A percentile compares a stretch with the other conserved stretches of the same genome.
Conservation (phyloP, 345 rosid genomes). For the Pistacia atlantica region DNA sequence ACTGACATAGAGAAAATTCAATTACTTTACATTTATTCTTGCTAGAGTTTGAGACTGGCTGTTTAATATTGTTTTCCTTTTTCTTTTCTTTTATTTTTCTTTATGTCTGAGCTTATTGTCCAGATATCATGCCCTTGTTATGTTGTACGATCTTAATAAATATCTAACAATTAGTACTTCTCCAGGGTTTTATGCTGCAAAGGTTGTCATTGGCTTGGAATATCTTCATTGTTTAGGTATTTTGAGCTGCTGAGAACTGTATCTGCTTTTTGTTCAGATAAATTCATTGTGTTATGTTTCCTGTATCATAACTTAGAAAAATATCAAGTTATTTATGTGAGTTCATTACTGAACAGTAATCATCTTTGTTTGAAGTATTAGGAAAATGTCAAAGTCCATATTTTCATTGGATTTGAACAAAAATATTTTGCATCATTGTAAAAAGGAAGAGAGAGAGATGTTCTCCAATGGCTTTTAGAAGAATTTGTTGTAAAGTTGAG, state of each 20-base stretch:
- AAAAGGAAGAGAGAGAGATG: neutral
- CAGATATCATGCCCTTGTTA: neutral
- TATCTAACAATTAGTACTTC: constrained; percentile 8
- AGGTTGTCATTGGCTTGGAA: constrained; percentile 83
- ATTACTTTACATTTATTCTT: constrained; percentile 3
- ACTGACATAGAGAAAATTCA: neutral
- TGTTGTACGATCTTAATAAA: neutral
- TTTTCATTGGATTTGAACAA: neutral
- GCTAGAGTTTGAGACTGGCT: neutral
- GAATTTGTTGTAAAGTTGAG: neutral
- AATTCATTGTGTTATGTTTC: neutral
- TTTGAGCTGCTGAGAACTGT: constrained; percentile 3
- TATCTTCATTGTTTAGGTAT: constrained; percentile 98
- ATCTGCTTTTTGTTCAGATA: neutral
- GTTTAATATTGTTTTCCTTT: neutral
- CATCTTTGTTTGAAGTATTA: neutral
- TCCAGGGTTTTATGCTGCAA: constrained; percentile 94
- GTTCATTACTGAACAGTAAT: neutral
- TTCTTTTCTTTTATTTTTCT: neutral
- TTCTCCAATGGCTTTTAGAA: neutral
- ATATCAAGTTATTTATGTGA: neutral
- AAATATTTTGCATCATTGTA: neutral
- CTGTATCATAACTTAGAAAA: neutral
- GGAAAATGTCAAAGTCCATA: neutral
- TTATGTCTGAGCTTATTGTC: neutral